A percentile compares a stretch with the other conserved stretches of the same genome.
phyloP scores from a whole-genome alignment of 768 basidiomycete genomes.

The Udeniomyces megalosporus region DNA sequence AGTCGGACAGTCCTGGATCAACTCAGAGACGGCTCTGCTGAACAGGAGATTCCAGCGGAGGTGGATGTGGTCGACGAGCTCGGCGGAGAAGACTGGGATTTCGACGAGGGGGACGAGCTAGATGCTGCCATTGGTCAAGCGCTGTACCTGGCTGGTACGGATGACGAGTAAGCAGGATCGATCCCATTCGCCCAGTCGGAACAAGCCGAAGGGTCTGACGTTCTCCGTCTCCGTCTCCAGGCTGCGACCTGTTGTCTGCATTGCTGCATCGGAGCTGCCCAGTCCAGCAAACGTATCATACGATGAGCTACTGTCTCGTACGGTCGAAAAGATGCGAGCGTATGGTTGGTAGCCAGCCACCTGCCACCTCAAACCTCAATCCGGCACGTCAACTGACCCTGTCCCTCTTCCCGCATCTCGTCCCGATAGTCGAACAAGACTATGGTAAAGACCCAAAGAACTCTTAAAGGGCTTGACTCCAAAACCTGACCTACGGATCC shows the following conservation, averaged over 20 bases:
- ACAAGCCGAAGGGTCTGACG: constrained; percentile 2
- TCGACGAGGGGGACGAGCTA: constrained; percentile 34
- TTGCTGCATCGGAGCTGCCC: constrained; percentile 67
- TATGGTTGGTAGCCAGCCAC: neutral
- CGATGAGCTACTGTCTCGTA: constrained; percentile 57
- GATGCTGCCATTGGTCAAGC: constrained; percentile 52
- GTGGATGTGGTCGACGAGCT: too few species aligned
- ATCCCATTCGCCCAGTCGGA: neutral
- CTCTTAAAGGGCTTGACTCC: too few species aligned
- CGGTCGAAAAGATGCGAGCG: constrained; percentile 11
- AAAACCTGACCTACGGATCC: too few species aligned
- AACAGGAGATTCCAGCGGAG: too few species aligned
- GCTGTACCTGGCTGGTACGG: constrained; percentile 78
- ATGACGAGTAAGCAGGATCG: constrained; percentile 60
- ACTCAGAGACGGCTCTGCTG: constrained; percentile 26
- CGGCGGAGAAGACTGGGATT: constrained; percentile 32
- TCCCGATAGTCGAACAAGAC: constrained; percentile 73
- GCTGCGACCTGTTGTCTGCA: constrained; percentile 47
- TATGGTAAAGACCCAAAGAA: too few species aligned
- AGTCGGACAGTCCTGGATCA: constrained; percentile 1
- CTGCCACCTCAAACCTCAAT: constrained; percentile 48
- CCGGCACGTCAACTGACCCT: neutral
- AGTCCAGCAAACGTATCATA: constrained; percentile 51
- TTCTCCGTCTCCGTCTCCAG: constrained; percentile 5
- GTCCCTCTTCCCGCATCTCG: neutral